phyloP scores from a whole-genome alignment of 345 rosid species.

The Eucalyptus regnans region DNA sequence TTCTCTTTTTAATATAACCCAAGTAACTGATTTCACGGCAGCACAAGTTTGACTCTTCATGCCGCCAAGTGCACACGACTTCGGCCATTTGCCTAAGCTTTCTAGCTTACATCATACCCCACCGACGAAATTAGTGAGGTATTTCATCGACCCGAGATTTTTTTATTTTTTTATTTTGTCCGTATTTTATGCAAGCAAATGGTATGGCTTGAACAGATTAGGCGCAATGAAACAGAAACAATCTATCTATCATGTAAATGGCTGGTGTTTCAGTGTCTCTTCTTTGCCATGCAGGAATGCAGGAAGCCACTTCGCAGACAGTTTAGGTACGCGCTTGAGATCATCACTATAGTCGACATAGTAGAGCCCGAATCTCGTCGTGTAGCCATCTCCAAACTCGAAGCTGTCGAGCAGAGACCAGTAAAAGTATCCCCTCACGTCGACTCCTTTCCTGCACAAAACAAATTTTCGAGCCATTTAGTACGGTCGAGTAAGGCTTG shows the following conservation, averaged over 20 bases:
- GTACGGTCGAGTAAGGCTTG: neutral
- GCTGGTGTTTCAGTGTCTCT: neutral
- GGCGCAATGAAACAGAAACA: neutral
- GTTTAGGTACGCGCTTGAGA: neutral
- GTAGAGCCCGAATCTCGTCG: neutral
- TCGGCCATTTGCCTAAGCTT: neutral
- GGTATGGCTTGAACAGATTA: neutral
- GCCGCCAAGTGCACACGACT: neutral
- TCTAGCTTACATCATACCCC: neutral
- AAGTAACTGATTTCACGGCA: accelerated
- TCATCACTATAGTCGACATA: neutral
- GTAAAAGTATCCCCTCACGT: neutral
- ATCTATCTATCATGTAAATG: neutral
- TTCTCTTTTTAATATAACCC: no score
- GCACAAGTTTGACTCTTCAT: neutral
- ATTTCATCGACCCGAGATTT: neutral
- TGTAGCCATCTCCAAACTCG: neutral
- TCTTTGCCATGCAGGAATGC: neutral
- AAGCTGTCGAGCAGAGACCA: neutral
- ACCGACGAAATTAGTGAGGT: neutral
- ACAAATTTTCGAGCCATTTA: neutral
- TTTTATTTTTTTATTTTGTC: accelerated
- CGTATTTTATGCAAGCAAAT: neutral
- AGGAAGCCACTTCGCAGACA: neutral
- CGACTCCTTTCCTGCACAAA: neutral